These are phyloP conservation scores for Pogostemon cablin DNA, from an alignment of 257 asterid genomes.

Conservation along the genomic window DNA sequence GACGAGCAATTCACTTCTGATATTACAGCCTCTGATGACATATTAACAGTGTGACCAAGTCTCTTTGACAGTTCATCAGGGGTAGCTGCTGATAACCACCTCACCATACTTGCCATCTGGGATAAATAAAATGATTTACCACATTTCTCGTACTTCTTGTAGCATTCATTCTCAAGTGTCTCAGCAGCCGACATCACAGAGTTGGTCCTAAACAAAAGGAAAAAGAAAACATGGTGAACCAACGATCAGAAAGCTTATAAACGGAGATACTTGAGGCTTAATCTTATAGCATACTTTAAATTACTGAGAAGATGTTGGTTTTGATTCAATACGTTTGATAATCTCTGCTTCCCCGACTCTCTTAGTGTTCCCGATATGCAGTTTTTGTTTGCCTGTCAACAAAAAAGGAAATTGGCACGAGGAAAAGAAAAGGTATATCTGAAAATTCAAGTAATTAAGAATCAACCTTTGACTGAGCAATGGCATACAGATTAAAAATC, in stretches of 20 bases:
- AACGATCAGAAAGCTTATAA: not conserved
- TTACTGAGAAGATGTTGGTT: constrained; percentile 51
- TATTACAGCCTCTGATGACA: constrained; percentile 31
- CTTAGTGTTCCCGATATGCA: constrained; percentile 64
- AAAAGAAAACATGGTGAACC: not conserved
- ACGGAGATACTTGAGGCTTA: not conserved
- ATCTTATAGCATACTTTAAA: constrained; percentile 45
- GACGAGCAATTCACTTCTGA: constrained; percentile 39
- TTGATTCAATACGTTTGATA: constrained; percentile 61
- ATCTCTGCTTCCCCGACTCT: constrained; percentile 73
- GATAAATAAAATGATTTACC: constrained; percentile 87
- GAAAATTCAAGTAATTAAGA: not conserved
- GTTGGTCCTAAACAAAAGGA: constrained; percentile 54
- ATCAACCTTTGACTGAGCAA: not conserved
- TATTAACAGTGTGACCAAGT: constrained; percentile 39
- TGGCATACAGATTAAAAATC: not conserved
- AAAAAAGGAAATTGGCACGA: constrained; percentile 21
- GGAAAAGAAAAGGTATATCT: constrained; percentile 6
- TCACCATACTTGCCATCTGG: constrained; percentile 68
- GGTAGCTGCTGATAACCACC: constrained; percentile 83
- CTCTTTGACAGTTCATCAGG: constrained; percentile 50
- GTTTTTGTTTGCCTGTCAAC: constrained; percentile 64
- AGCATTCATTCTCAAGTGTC: constrained; percentile 75
- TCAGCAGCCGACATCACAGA: constrained; percentile 50
- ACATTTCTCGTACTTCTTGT: constrained; percentile 60